These are phyloP conservation scores for Fusarium mundagurra DNA, from an alignment of 2,329 filamentous ascomycete genomes.

Conservation along the genomic window DNA sequence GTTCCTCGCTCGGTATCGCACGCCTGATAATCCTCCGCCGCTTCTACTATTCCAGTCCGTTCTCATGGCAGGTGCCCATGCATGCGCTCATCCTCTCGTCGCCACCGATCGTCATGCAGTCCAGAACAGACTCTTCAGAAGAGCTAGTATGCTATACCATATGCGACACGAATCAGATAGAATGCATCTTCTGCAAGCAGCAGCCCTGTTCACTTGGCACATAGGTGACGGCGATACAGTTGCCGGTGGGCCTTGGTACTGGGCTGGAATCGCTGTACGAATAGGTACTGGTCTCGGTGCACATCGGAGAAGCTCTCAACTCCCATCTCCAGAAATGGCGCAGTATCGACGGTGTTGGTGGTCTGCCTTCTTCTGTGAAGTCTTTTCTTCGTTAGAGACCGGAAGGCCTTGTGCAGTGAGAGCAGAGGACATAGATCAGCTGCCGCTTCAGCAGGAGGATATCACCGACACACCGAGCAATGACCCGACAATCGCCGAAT, in stretches of 20 bases:
- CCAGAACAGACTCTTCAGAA: constrained; percentile 39
- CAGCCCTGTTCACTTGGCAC: constrained; percentile 38
- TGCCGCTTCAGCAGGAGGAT: constrained; percentile 30
- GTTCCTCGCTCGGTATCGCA: constrained; percentile 35
- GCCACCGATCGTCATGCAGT: constrained; percentile 39
- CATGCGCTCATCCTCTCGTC: constrained; percentile 37
- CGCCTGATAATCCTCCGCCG: constrained; percentile 35
- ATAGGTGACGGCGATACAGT: constrained; percentile 40
- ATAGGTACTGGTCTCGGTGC: constrained; percentile 36
- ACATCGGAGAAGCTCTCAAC: constrained; percentile 33
- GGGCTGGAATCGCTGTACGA: constrained; percentile 38
- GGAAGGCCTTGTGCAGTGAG: constrained; percentile 37
- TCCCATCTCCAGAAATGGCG: constrained; percentile 34
- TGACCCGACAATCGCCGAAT: neutral
- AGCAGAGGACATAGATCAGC: constrained; percentile 40
- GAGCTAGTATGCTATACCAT: constrained; percentile 41
- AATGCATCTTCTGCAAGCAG: constrained; percentile 40
- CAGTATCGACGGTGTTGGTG: constrained; percentile 42
- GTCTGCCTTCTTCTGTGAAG: constrained; percentile 39
- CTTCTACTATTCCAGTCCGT: constrained; percentile 36
- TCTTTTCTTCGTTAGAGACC: constrained; percentile 35
- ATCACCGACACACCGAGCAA: constrained; percentile 29
- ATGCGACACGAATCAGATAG: constrained; percentile 41
- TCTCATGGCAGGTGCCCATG: constrained; percentile 40
- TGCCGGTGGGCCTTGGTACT: constrained; percentile 39